Base-by-base conservation (phyloP, 306 rosid species). In the Gynostemma pentaphyllum region DNA sequence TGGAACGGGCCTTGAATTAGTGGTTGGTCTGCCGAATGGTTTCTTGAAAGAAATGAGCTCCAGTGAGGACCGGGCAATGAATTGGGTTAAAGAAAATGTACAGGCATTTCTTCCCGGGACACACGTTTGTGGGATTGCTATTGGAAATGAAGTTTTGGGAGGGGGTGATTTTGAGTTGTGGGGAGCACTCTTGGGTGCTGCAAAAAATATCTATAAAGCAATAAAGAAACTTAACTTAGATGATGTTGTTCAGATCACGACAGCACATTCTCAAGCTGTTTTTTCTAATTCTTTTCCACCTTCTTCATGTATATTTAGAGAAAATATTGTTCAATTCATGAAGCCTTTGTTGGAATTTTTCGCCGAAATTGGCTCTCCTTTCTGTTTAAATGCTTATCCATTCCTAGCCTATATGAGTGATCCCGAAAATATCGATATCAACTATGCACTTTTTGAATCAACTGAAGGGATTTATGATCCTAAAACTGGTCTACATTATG, bases 361-460 rank as follows among this genome's bases (percentile, higher is more conserved):
- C 76, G 72, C 88, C 29, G 76, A 82, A 69, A 84, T 82, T n/a
- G 94, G 88, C 3, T 88, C 97, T 24, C 99, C 99, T 62, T 92
- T 92, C 79, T 92, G 99, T 74, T 77, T 92, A 71, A 92, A 88
- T 64, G 95, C 97, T 26, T 92, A 88, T 68, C 99, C 99, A 1
- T 92, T 74, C 71, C 72, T 92, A 55, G 95, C 76, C 61, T 88
- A 92, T 40, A 63, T 44, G 32, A 36, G 63, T 68, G 84, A 88
- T 64, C 94, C 94, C 0, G 90, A 75, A 64, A 69, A 81, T 30
- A 92, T 88, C 49, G 97, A 88, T 72, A 75, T 92, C 66, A 92
- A 92, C 55, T 92, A 92, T 68, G 97, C 97, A 21, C 99, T 92
- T 68, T 92, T 92, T 71, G 68, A 86, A 76, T 71, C 87, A 49